These are phyloP conservation scores for Coemansia sp. DNA, from an alignment of 192 early-diverging fungal genomes.

Conservation along the genomic window DNA sequence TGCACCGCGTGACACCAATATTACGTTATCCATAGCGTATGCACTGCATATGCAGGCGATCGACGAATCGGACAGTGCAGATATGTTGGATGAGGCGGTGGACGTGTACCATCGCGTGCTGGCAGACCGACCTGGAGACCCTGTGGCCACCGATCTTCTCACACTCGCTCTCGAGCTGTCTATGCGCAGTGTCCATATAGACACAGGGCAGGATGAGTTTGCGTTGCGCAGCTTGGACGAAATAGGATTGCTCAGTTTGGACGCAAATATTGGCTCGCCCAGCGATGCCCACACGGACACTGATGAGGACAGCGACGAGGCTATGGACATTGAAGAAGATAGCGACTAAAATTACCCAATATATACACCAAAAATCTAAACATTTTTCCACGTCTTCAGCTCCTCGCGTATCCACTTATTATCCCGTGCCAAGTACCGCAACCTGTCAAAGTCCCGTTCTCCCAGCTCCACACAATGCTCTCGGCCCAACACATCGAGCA, in stretches of 20 bases:
- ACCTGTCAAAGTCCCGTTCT: too few relatives aligned
- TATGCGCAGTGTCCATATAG: too few relatives aligned
- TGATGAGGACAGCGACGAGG: conserved; percentile 45
- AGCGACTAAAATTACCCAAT: conserved; percentile 7
- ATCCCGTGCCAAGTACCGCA: too few relatives aligned
- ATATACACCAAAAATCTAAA: too few relatives aligned
- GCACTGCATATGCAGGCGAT: conserved; percentile 31
- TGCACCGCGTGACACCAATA: conserved; percentile 33
- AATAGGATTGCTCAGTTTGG: conserved; percentile 10
- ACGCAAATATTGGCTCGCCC: neutral
- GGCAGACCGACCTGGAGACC: conserved; percentile 35
- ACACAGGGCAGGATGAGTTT: neutral
- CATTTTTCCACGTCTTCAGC: too few relatives aligned
- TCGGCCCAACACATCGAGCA: too few relatives aligned
- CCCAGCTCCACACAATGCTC: too few relatives aligned
- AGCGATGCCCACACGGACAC: neutral
- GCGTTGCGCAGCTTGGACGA: conserved; percentile 12
- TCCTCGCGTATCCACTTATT: too few relatives aligned
- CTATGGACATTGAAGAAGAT: conserved; percentile 55
- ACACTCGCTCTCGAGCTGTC: conserved; percentile 46
- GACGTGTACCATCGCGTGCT: conserved; percentile 47
- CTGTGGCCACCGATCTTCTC: conserved; percentile 45
- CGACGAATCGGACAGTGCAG: neutral
- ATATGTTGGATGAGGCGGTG: conserved; percentile 37
- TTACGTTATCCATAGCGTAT: conserved; percentile 35